phyloP scores from a whole-genome alignment of 768 basidiomycete species.

The Epithele typhae region DNA sequence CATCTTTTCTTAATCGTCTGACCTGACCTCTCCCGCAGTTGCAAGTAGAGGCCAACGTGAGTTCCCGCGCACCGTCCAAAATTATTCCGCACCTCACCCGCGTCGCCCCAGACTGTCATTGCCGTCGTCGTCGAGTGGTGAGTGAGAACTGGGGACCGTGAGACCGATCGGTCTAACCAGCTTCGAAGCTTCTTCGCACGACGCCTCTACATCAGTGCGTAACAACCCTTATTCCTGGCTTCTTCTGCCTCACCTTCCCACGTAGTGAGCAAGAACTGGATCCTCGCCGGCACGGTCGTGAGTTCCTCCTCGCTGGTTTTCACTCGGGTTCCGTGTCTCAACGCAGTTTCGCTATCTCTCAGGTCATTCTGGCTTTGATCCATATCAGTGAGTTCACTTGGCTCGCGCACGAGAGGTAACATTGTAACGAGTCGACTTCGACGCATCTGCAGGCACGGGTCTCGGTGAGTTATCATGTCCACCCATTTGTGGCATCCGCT shows the following conservation, averaged over 20 bases:
- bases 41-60: slow-evolving; percentile 48
- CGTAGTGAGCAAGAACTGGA: slow-evolving; percentile 41
- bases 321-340: no score
- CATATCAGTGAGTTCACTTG: slow-evolving; percentile 36
- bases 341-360: no score
- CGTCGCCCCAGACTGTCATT: slow-evolving; percentile 36
- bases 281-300: slow-evolving; percentile 40
- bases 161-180: no score
- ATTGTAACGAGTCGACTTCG: background rate
- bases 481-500: background rate
- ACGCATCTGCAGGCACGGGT: slow-evolving; percentile 11
- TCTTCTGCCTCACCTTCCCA: background rate
- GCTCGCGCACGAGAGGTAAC: background rate
- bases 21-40: slow-evolving; percentile 25
- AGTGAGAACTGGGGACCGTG: no score
- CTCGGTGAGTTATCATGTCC: slow-evolving; percentile 14
- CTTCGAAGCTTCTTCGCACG: slow-evolving; percentile 44
- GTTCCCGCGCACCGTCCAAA: slow-evolving; percentile 10
- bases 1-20: no score
- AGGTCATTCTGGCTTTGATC: slow-evolving; percentile 38
- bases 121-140: slow-evolving; percentile 47
- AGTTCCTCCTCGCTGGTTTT: no score
- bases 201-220: slow-evolving; percentile 45
- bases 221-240: background rate
- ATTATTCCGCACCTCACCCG: background rate